Evolutionary conservation across 2,329 filamentous ascomycete species (phyloP).

Genomic region (Penicillium occitanis): DNA sequence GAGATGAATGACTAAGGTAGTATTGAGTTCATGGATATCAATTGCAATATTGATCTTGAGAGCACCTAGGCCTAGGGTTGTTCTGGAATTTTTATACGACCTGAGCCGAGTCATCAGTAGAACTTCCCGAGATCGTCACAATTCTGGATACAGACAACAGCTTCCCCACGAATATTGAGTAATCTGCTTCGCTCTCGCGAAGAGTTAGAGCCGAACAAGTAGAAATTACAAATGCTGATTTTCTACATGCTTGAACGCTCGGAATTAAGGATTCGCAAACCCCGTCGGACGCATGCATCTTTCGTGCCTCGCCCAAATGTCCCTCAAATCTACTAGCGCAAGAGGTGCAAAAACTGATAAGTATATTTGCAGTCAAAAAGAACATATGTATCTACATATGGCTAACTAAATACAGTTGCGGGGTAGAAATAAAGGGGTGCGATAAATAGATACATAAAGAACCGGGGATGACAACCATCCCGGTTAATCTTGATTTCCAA

Average conservation of each 20-base stretch:
- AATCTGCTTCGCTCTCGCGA: neutral
- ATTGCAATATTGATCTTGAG: too few species aligned
- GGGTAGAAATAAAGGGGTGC: neutral
- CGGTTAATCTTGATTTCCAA: constrained; percentile 2
- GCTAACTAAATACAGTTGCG: constrained; percentile 3
- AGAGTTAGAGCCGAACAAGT: neutral
- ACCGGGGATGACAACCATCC: neutral
- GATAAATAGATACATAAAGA: constrained; percentile 12
- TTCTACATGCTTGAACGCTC: too few species aligned
- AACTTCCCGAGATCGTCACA: too few species aligned
- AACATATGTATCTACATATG: constrained; percentile 5
- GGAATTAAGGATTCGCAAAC: neutral
- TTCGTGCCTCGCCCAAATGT: neutral
- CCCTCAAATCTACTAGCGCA: neutral
- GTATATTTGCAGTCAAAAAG: constrained; percentile 2
- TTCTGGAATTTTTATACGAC: too few species aligned
- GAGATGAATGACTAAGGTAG: too few species aligned
- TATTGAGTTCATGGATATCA: too few species aligned
- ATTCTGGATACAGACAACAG: too few species aligned
- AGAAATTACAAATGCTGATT: neutral
- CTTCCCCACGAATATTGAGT: neutral
- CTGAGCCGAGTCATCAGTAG: too few species aligned
- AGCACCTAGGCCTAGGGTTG: too few species aligned
- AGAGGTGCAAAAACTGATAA: neutral
- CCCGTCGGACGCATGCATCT: neutral